phyloP scores from a whole-genome alignment of 2,329 filamentous ascomycete genomes.

The Penicillium crustosum region DNA sequence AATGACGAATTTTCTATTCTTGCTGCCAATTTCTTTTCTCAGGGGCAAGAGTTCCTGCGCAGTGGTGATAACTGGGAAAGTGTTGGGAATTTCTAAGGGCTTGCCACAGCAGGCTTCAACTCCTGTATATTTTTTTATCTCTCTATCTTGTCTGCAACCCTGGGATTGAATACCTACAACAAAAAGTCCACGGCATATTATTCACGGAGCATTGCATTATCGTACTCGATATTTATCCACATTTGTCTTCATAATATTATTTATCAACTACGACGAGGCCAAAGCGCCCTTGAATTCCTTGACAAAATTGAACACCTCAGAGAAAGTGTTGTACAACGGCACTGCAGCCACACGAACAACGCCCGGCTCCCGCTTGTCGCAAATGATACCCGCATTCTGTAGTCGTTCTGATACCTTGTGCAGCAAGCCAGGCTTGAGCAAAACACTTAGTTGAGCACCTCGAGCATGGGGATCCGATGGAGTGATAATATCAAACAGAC shows the following conservation, averaged over 20 bases:
- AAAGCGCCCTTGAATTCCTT: constrained; percentile 35
- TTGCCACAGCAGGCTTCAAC: background rate
- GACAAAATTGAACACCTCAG: constrained; percentile 65
- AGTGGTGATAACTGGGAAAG: constrained; percentile 40
- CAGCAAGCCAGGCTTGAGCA: constrained; percentile 67
- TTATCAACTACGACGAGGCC: constrained; percentile 9
- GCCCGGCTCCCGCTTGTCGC: constrained; percentile 79
- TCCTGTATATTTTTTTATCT: background rate
- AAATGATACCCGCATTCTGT: constrained; percentile 69
- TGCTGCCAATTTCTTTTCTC: constrained; percentile 51
- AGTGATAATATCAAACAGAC: constrained; percentile 64
- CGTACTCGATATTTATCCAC: background rate
- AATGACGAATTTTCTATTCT: constrained; percentile 50
- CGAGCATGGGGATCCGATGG: constrained; percentile 65
- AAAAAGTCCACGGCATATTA: background rate
- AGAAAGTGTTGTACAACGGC: constrained; percentile 77
- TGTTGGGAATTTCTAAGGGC: constrained; percentile 33
- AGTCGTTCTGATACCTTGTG: constrained; percentile 66
- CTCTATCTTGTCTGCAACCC: background rate
- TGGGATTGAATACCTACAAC: background rate
- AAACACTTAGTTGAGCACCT: constrained; percentile 74
- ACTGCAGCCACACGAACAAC: constrained; percentile 80
- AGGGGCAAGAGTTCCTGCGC: constrained; percentile 45
- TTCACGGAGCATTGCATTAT: background rate
- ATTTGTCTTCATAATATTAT: background rate